phyloP scores from a whole-genome alignment of 2,329 filamentous ascomycete genomes.

The Phialemoniopsis sp. region DNA sequence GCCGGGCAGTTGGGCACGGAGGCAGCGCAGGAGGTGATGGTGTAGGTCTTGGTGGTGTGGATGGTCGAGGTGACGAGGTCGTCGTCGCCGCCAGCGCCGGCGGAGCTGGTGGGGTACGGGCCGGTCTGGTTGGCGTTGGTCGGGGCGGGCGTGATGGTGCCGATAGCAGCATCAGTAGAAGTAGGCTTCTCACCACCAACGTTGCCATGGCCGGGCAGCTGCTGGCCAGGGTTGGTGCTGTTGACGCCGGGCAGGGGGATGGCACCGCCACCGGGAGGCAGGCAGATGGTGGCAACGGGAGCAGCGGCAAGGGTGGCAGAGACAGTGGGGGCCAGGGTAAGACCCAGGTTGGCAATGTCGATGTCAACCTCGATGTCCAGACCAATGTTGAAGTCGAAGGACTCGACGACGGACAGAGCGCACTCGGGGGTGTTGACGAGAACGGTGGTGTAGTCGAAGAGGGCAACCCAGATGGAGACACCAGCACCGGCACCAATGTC shows the following conservation, averaged over 20 bases:
- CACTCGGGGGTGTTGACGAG: constrained; percentile 10
- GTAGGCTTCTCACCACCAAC: too few relatives aligned
- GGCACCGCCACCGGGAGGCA: constrained; percentile 2
- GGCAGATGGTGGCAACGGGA: constrained; percentile 10
- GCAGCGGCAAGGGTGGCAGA: constrained; percentile 18
- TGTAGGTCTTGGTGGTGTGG: constrained; percentile 17
- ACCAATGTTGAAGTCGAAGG: constrained; percentile 16
- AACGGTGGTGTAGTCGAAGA: constrained; percentile 22
- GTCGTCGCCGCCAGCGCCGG: too few relatives aligned
- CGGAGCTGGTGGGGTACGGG: not conserved
- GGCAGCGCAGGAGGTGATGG: constrained; percentile 21
- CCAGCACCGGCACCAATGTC: constrained; percentile 17
- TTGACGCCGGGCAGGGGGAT: too few relatives aligned
- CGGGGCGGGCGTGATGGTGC: constrained; percentile 8
- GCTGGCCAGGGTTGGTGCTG: too few relatives aligned
- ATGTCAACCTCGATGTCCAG: constrained; percentile 17
- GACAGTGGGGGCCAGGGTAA: constrained; percentile 18
- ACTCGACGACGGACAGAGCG: constrained; percentile 12
- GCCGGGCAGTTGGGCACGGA: constrained; percentile 22
- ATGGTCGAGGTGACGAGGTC: constrained; percentile 15
- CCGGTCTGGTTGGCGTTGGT: constrained; percentile 27
- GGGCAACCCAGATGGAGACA: constrained; percentile 21
- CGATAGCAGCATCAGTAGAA: too few relatives aligned
- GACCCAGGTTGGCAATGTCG: constrained; percentile 11
- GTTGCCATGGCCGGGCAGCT: too few relatives aligned